phyloP scores from a whole-genome alignment of 2,329 filamentous ascomycete species.

The Cadophora luteo-olivacea region DNA sequence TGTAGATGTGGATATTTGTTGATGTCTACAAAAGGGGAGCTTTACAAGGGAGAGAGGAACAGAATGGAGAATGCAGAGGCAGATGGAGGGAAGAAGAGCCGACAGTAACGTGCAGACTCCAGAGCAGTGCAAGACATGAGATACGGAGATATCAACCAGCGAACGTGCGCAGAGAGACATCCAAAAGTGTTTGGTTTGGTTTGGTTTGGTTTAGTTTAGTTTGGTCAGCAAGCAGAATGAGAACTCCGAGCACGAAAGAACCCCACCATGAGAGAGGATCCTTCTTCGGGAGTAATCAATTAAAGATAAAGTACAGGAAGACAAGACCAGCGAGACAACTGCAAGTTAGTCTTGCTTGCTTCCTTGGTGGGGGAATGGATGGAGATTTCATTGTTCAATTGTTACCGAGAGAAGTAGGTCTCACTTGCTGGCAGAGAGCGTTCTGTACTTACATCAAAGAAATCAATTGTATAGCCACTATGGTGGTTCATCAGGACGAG shows the following conservation, averaged over 20 bases:
- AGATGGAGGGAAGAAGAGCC: not conserved
- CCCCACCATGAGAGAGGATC: not conserved
- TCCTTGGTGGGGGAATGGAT: not conserved
- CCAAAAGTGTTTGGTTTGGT: not conserved
- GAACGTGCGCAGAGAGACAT: constrained; percentile 3
- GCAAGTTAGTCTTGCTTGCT: not conserved
- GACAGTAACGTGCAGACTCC: not conserved
- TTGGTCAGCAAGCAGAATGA: not conserved
- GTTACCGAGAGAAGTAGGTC: not conserved
- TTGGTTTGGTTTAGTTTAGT: constrained; percentile 1
- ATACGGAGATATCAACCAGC: not conserved
- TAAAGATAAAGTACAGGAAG: not conserved
- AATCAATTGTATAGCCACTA: not conserved
- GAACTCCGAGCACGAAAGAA: not conserved
- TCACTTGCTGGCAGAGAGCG: constrained; percentile 1
- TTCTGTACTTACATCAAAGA: not conserved
- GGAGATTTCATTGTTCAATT: not conserved
- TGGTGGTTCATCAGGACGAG: not conserved
- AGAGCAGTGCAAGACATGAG: not conserved
- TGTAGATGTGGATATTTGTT: constrained; percentile 14
- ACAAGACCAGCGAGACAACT: not conserved
- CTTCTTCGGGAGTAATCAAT: not conserved
- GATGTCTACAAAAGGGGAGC: constrained; percentile 5
- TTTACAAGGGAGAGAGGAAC: not conserved
- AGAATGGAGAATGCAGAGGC: not conserved